phyloP scores from a whole-genome alignment of 1,284 basidiomycete genomes.

The Ceratobasidium sp. region DNA sequence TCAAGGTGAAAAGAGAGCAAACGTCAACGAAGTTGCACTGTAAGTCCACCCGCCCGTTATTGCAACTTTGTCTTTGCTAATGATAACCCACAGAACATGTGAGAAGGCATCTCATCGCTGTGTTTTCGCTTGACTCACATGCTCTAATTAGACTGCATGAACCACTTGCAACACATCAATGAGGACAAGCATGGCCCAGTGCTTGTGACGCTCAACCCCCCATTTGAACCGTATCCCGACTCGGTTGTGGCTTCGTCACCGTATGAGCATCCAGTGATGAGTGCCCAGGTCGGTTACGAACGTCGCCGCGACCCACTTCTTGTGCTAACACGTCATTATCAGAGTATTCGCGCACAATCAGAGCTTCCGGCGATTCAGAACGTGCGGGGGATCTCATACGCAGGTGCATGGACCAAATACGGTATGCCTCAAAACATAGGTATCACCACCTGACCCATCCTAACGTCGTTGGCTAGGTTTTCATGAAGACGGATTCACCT shows the following conservation, averaged over 20 bases:
- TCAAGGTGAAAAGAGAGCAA: constrained; percentile 61
- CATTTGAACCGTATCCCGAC: constrained; percentile 69
- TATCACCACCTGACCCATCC: no score
- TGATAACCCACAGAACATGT: constrained; percentile 62
- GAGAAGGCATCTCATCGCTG: constrained; percentile 48
- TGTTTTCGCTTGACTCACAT: constrained; percentile 40
- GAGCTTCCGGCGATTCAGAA: constrained; percentile 74
- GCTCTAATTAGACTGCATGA: constrained; percentile 77
- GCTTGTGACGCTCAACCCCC: constrained; percentile 84
- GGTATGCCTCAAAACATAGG: constrained; percentile 54
- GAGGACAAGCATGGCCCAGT: constrained; percentile 73
- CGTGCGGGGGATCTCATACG: constrained; percentile 74
- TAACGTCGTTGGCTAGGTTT: constrained; percentile 59
- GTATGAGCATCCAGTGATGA: constrained; percentile 80
- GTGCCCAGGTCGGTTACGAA: constrained; percentile 60
- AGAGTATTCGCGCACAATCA: constrained; percentile 67
- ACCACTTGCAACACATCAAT: constrained; percentile 78
- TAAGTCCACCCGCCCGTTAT: constrained; percentile 58
- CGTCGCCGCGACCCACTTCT: neutral
- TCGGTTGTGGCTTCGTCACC: constrained; percentile 68
- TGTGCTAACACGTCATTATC: neutral
- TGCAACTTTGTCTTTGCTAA: constrained; percentile 11
- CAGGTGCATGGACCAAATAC: constrained; percentile 84
- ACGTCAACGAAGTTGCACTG: constrained; percentile 75
- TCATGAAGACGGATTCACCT: constrained; percentile 86